A percentile compares a stretch with the other conserved stretches of the same genome.
phyloP scores from a whole-genome alignment of 2,329 filamentous ascomycete species.

The Diplocarpon mali region DNA sequence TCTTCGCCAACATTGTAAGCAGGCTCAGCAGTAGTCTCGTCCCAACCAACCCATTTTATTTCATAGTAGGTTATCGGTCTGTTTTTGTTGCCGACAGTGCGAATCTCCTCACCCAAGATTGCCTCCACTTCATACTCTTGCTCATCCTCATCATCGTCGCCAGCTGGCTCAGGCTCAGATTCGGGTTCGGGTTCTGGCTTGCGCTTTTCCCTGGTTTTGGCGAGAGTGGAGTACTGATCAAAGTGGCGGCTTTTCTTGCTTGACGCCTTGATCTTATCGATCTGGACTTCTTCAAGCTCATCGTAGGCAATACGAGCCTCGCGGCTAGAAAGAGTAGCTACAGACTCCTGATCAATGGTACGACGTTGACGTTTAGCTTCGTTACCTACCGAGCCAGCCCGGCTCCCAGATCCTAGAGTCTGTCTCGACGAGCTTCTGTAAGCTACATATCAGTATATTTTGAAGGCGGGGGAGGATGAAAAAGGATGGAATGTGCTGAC shows the following conservation, averaged over 20 bases:
- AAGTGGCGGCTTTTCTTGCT: neutral
- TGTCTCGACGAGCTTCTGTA: neutral
- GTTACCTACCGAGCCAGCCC: conserved; percentile 1
- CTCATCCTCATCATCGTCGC: conserved; percentile 10
- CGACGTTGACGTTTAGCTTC: neutral
- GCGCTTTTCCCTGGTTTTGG: neutral
- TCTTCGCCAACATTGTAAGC: conserved; percentile 13
- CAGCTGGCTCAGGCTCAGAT: neutral
- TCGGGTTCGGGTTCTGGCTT: neutral
- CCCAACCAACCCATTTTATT: conserved; percentile 19
- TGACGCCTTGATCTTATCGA: neutral
- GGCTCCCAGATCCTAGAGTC: neutral
- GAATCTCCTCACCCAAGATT: conserved; percentile 15
- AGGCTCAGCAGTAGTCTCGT: conserved; percentile 22
- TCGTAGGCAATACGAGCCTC: conserved; percentile 10
- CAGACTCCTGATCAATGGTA: neutral
- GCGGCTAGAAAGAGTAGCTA: conserved; percentile 12
- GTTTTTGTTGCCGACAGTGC: conserved; percentile 5
- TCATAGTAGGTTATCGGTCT: conserved; percentile 14
- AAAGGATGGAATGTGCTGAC: neutral
- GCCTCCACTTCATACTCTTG: conserved; percentile 15
- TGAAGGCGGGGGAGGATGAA: neutral
- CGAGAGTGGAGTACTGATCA: neutral
- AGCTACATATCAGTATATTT: neutral
- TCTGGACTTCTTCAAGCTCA: conserved; percentile 3